Conservation (phyloP, 768 basidiomycete species). For the Cystofilobasidium capitatum region DNA sequence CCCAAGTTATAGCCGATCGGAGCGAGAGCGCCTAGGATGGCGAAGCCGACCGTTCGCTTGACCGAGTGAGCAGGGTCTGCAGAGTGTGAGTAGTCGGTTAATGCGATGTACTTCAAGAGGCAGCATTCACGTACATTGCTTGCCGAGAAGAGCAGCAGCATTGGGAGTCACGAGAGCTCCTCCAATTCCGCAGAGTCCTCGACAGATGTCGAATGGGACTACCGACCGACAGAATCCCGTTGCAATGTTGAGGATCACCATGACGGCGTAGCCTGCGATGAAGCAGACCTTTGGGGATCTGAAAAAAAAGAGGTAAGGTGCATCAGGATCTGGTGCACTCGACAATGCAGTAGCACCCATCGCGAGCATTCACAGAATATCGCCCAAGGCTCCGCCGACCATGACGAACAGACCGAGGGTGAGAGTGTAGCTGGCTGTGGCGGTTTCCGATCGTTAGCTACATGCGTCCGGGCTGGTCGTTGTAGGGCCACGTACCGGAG, state of each 20-base stretch:
- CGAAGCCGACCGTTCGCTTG: slow-evolving; percentile 2
- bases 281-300: background rate
- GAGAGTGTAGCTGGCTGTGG: slow-evolving; percentile 3
- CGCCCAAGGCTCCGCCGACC: background rate
- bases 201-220: background rate
- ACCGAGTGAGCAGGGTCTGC: background rate
- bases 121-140: background rate
- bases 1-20: slow-evolving; percentile 1
- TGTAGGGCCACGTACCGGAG: background rate
- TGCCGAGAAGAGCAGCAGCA: background rate
- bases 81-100: background rate
- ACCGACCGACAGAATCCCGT: background rate
- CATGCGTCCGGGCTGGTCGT: background rate
- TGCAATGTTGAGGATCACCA: background rate
- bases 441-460: background rate
- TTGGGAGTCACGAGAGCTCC: slow-evolving; percentile 6
- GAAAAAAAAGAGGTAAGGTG: background rate
- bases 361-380: no score
- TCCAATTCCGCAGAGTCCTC: background rate
- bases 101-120: background rate
- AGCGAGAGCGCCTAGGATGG: background rate
- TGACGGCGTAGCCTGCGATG: slow-evolving; percentile 2
- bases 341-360: background rate
- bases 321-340: background rate
- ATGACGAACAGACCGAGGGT: slow-evolving; percentile 8